These are phyloP conservation scores for Cadophora malorum DNA, from an alignment of 2,329 filamentous ascomycete genomes.

Conservation along the genomic window DNA sequence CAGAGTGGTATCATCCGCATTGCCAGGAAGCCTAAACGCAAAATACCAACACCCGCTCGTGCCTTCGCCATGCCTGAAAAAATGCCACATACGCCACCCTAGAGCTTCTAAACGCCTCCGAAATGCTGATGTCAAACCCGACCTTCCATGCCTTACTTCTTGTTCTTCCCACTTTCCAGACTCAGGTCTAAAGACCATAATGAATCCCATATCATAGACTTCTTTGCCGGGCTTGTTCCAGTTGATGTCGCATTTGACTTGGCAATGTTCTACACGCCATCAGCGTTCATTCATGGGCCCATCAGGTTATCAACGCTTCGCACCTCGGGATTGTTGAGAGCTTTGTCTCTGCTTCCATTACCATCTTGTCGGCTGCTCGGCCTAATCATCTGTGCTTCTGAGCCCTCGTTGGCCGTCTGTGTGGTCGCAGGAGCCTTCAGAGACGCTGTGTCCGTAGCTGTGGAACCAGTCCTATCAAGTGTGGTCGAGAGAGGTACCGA, in stretches of 20 bases:
- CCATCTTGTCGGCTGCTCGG: slow-evolving; percentile 30
- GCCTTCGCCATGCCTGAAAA: not conserved
- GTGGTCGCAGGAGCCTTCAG: slow-evolving; percentile 37
- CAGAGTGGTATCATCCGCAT: slow-evolving; percentile 35
- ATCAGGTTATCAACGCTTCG: slow-evolving; percentile 42
- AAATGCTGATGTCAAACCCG: not conserved
- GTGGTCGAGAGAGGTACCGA: slow-evolving; percentile 55
- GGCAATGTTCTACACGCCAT: slow-evolving; percentile 37
- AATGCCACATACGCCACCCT: not conserved
- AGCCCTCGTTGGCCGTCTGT: slow-evolving; percentile 32
- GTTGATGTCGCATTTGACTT: slow-evolving; percentile 27
- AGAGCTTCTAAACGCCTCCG: slow-evolving; percentile 20
- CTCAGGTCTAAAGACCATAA: slow-evolving; percentile 67
- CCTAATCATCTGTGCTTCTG: slow-evolving; percentile 35
- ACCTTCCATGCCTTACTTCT: slow-evolving; percentile 22
- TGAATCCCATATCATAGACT: slow-evolving; percentile 65
- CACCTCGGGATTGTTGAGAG: slow-evolving; percentile 38
- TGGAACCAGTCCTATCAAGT: slow-evolving; percentile 37
- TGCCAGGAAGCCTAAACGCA: slow-evolving; percentile 10
- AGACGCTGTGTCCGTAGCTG: slow-evolving; percentile 37
- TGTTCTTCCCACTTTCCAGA: slow-evolving; percentile 52
- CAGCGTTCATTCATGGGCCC: slow-evolving; percentile 40
- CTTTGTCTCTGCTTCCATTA: slow-evolving; percentile 28
- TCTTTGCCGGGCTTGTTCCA: slow-evolving; percentile 49
- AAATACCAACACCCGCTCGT: slow-evolving; percentile 2